phyloP scores from a whole-genome alignment of 2,329 filamentous ascomycete genomes.

The Ascochyta rabiei region DNA sequence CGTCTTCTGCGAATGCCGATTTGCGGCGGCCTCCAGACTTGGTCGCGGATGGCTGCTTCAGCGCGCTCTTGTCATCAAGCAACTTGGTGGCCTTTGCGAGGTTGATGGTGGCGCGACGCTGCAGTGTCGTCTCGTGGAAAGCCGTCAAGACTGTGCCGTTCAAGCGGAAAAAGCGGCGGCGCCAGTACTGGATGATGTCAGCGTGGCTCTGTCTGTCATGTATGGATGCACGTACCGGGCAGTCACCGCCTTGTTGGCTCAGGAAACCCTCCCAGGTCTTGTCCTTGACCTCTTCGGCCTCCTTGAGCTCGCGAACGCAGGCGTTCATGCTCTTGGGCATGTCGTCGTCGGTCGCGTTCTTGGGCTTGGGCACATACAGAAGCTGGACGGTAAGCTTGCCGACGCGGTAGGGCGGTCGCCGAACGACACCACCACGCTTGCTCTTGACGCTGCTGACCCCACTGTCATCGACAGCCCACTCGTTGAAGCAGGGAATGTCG shows the following conservation, averaged over 20 bases:
- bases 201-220: not conserved
- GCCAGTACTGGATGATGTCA: conserved; percentile 76
- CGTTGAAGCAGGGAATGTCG: conserved; percentile 95
- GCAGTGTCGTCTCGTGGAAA: conserved; percentile 92
- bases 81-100: conserved; percentile 89
- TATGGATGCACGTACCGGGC: conserved; percentile 73
- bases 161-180: conserved; percentile 95
- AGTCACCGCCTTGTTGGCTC: conserved; percentile 97
- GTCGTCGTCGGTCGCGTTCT: conserved; percentile 84
- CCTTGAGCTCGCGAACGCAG: conserved; percentile 89
- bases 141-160: conserved; percentile 89
- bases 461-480: conserved; percentile 91
- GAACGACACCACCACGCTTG: conserved; percentile 79
- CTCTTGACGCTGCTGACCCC: conserved; percentile 88
- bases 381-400: conserved; percentile 94
- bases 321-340: conserved; percentile 99
- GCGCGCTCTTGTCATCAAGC: conserved; percentile 85
- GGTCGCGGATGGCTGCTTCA: conserved; percentile 79
- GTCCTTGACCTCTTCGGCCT: conserved; percentile 79
- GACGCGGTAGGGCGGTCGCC: conserved; percentile 90
- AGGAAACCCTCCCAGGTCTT: conserved; percentile 86
- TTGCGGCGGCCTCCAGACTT: conserved; percentile 81
- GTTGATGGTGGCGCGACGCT: conserved; percentile 96
- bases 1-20: conserved; percentile 95
- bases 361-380: conserved; percentile 91